Evolutionary conservation across 148 eudicot genomes (phyloP).

Genomic region (Talinum fruticosum): DNA sequence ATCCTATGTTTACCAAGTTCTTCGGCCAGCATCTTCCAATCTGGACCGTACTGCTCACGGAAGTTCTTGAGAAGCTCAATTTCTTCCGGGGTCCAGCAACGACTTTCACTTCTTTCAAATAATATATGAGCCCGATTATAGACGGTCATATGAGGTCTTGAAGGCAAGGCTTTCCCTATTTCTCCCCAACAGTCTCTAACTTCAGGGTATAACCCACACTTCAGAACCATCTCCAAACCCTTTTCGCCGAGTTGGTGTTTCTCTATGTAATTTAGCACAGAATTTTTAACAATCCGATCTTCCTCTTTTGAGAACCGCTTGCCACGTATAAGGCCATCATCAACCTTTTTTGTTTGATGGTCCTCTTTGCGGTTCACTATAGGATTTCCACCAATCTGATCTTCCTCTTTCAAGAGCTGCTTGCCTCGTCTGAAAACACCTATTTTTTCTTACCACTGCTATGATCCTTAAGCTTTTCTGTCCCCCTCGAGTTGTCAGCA

Average conservation of each 20-base stretch:
- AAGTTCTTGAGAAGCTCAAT: constrained; percentile 19
- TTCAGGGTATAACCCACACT: constrained; percentile 23
- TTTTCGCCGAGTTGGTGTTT: constrained; percentile 32
- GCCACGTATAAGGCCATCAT: constrained; percentile 31
- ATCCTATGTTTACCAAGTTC: constrained; percentile 33
- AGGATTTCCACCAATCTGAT: constrained; percentile 30
- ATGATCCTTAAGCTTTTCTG: constrained; percentile 3
- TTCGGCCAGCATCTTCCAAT: constrained; percentile 31
- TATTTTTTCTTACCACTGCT: background rate
- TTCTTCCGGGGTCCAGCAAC: constrained; percentile 38
- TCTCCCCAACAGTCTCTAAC: constrained; percentile 36
- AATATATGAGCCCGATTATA: constrained; percentile 33
- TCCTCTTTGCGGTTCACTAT: constrained; percentile 28
- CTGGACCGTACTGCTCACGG: constrained; percentile 30
- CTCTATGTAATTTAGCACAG: constrained; percentile 37
- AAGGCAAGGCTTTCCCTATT: constrained; percentile 32
- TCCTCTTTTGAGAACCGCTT: constrained; percentile 42
- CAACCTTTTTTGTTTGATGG: background rate
- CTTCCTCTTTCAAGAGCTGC: constrained; percentile 36
- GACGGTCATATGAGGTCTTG: constrained; percentile 24
- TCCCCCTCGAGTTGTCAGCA: constrained; percentile 9
- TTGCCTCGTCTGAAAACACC: constrained; percentile 31
- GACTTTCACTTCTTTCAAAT: constrained; percentile 33
- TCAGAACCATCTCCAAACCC: constrained; percentile 38
- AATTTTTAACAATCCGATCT: constrained; percentile 33